These are phyloP conservation scores for Volvox reticuliferus DNA, from an alignment of 139 green algal genomes.

Conservation along the genomic window DNA sequence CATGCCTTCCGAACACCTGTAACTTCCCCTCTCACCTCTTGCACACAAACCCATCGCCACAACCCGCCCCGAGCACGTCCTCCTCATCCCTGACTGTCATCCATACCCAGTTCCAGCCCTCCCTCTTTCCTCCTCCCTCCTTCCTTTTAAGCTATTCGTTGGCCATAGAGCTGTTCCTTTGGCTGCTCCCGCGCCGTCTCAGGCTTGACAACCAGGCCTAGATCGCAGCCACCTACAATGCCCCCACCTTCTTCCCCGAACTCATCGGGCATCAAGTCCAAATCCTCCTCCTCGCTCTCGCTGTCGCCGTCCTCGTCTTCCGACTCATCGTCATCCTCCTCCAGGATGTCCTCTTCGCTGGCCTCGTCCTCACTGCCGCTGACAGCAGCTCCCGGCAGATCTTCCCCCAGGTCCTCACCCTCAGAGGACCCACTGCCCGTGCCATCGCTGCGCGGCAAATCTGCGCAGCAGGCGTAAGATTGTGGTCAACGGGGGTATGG, in stretches of 20 bases:
- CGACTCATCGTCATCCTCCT: neutral
- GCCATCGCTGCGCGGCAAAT: neutral
- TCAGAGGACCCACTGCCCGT: neutral
- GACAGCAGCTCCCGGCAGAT: neutral
- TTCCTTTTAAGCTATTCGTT: too few species aligned
- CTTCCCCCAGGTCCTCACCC: neutral
- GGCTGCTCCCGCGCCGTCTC: too few species aligned
- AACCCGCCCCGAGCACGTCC: neutral
- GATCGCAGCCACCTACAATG: too few species aligned
- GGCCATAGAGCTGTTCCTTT: too few species aligned
- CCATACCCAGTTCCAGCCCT: too few species aligned
- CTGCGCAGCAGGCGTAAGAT: too few species aligned
- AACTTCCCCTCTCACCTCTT: neutral
- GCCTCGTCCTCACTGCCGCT: neutral
- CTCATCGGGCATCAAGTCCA: conserved; percentile 5
- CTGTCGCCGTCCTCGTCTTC: neutral
- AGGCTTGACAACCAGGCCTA: too few species aligned
- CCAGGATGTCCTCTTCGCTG: neutral
- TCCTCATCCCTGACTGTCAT: too few species aligned
- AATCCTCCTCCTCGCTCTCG: neutral
- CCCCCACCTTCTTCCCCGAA: neutral
- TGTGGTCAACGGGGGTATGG: too few species aligned
- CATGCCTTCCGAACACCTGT: neutral
- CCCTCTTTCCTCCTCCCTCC: too few species aligned
- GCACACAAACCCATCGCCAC: neutral